phyloP scores from a whole-genome alignment of 2,329 filamentous ascomycete species.

The Aspergillus pseudoterreus region DNA sequence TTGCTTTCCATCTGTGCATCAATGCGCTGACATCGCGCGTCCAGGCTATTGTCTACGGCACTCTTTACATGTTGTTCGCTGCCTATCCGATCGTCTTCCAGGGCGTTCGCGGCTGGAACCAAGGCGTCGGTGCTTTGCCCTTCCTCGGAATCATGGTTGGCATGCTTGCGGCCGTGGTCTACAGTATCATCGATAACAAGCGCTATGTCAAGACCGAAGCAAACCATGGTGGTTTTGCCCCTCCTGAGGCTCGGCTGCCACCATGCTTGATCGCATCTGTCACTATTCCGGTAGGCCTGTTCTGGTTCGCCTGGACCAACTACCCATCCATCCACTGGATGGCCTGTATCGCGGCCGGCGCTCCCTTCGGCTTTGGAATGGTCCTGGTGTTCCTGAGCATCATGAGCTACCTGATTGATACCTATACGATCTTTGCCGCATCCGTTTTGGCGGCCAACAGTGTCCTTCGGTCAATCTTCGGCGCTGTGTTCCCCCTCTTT shows the following conservation, averaged over 20 bases:
- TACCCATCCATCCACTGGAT: conserved; percentile 40
- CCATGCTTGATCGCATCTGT: conserved; percentile 47
- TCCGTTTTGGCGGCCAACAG: conserved; percentile 41
- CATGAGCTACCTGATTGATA: conserved; percentile 42
- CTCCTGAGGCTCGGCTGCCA: conserved; percentile 55
- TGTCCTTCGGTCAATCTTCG: conserved; percentile 43
- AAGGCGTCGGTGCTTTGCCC: conserved; percentile 45
- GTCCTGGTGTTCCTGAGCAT: conserved; percentile 38
- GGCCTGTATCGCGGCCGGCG: conserved; percentile 31
- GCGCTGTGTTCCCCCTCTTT: conserved; percentile 45
- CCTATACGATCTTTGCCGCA: conserved; percentile 40
- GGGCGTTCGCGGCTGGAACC: conserved; percentile 32
- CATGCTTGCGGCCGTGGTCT: conserved; percentile 34
- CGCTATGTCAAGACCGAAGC: conserved; percentile 23
- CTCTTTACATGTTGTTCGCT: conserved; percentile 16
- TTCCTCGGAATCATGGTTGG: conserved; percentile 46
- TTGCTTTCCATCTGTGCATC: background rate
- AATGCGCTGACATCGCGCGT: background rate
- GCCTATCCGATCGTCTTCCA: conserved; percentile 17
- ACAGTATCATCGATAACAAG: conserved; percentile 35
- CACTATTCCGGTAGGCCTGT: conserved; percentile 52
- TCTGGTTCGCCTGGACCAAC: conserved; percentile 60
- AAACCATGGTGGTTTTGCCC: conserved; percentile 23
- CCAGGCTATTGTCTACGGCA: conserved; percentile 15
- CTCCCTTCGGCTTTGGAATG: conserved; percentile 40